phyloP scores from a whole-genome alignment of 1,284 basidiomycete species.

The Apiotrichum porosum region DNA sequence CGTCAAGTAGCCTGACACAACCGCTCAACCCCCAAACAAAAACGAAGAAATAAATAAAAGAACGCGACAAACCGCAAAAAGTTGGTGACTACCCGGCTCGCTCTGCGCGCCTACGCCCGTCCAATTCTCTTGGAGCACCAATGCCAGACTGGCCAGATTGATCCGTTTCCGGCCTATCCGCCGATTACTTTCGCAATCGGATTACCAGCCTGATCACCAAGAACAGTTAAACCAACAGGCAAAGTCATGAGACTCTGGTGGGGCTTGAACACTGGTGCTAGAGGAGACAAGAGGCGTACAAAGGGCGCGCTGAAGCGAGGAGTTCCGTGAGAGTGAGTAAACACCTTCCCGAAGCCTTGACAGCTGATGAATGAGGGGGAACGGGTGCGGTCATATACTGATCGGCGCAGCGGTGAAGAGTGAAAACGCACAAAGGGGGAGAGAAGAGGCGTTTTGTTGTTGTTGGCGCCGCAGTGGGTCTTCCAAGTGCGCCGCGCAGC shows the following conservation, averaged over 20 bases:
- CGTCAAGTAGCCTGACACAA: too few relatives aligned
- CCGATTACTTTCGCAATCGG: constrained; percentile 2
- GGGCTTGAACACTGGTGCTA: constrained; percentile 47
- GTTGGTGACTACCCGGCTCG: constrained; percentile 44
- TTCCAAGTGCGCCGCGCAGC: too few relatives aligned
- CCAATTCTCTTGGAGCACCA: constrained; percentile 41
- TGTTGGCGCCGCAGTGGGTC: too few relatives aligned
- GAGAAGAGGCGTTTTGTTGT: too few relatives aligned
- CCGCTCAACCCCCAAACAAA: too few relatives aligned
- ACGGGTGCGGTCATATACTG: too few relatives aligned
- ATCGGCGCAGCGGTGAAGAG: too few relatives aligned
- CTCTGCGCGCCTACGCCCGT: constrained; percentile 43
- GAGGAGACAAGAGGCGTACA: constrained; percentile 36
- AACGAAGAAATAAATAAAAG: too few relatives aligned
- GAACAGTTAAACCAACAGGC: constrained; percentile 21
- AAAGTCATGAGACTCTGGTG: constrained; percentile 38
- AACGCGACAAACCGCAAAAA: too few relatives aligned
- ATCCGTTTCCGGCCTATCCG: constrained; percentile 47
- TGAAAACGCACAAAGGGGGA: too few relatives aligned
- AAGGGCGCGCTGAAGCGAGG: constrained; percentile 42
- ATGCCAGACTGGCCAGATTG: constrained; percentile 44
- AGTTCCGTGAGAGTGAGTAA: constrained; percentile 37
- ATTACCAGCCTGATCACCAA: constrained; percentile 43
- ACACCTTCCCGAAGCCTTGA: constrained; percentile 44
- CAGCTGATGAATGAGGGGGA: too few relatives aligned